Evolutionary conservation across 2,329 filamentous ascomycete genomes (phyloP), one percentile per base, ranked within the genome.

Genomic region (Colletotrichum gloeosporioides): DNA sequence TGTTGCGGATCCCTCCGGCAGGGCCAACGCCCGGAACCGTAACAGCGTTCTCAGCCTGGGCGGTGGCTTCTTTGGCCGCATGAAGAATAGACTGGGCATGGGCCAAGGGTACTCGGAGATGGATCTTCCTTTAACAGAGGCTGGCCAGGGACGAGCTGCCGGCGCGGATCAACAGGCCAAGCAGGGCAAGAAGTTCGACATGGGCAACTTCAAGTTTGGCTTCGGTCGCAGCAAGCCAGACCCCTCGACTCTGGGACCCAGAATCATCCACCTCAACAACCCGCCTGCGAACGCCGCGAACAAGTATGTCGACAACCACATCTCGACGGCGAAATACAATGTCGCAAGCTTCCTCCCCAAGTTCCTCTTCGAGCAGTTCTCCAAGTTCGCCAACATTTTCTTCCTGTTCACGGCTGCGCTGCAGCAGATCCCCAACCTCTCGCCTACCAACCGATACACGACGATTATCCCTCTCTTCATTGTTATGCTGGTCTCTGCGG

Each of bases 291-390:
- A 99, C 84, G 91, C 94, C 61, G 90, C 89, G 67, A 96, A 96
- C 88, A 98, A 96, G 85, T 99, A 97, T 85, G 91, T 96, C 83
- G 95, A 98, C 90, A 99, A 99, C 83, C 96, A 99, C 85, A 94
- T 99, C 78, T 99, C 96, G 57, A 99, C 97, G 8, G 94, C 97
- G 78, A 99, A 99, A 86, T 99, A 99, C 91, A 99, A 99, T 84
- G 81, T 95, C 82, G 90, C 95, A 71, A 98, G 96, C 25, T 99
- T 99, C 85, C 83, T 99, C 22, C 97, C 97, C 67, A 99, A 99
- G 86, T 99, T 99, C 86, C 89, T 99, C 73, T 96, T 96, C 84
- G 97, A 99, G 85, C 97, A 99, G 84, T 99, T 99, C 87, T 98
- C 96, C 77, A 99, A 98, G 89, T 98, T 98, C 86, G 97, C 97